phyloP scores from a whole-genome alignment of 208 protist species.

The Acanthamoeba lenticulata region DNA sequence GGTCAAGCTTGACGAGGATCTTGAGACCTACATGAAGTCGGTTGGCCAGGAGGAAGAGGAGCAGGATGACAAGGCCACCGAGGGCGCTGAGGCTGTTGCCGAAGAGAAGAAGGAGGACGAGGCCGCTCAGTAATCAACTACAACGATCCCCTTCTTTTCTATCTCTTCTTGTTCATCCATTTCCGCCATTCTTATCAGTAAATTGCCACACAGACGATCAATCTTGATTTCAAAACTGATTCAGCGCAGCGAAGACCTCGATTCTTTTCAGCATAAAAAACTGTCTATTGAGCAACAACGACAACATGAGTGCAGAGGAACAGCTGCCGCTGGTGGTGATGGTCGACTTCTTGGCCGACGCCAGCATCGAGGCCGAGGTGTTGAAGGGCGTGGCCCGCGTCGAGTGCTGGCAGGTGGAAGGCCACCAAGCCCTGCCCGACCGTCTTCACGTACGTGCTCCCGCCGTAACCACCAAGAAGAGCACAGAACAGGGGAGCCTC shows the following conservation, averaged over 20 bases:
- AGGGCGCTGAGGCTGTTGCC: not conserved
- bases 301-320: not conserved
- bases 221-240: not conserved
- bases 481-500: too few relatives aligned
- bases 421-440: not conserved
- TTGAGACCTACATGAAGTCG: constrained; percentile 27
- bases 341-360: constrained; percentile 58
- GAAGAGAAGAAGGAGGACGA: not conserved
- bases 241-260: not conserved
- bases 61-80: not conserved
- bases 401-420: constrained; percentile 58
- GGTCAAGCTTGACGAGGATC: not conserved
- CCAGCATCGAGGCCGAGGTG: not conserved
- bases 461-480: too few relatives aligned
- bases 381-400: constrained; percentile 49
- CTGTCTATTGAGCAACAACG: not conserved
- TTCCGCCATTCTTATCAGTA: not conserved
- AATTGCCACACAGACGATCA: not conserved
- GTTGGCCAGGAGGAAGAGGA: not conserved
- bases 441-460: not conserved
- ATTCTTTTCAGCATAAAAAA: not conserved
- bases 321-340: constrained; percentile 48
- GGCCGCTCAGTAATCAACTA: not conserved
- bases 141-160: not conserved
- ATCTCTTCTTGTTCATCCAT: not conserved